Conservation (phyloP, 805 yeast genomes). For the Sungouiella thailandica region DNA sequence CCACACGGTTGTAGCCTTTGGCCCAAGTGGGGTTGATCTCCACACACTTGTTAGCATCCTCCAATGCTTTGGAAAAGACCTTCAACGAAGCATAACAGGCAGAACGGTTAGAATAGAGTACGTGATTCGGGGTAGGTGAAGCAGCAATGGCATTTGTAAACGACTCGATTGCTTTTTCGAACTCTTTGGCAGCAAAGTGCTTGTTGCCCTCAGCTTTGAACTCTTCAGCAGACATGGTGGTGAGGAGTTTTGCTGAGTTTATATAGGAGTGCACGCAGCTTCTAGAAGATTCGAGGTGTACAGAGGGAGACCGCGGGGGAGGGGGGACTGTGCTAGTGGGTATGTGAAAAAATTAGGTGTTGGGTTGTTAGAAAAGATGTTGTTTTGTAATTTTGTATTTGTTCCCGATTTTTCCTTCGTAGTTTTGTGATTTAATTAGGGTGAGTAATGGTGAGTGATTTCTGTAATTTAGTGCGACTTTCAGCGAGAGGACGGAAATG, state of each 20-base stretch:
- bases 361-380: too few relatives aligned
- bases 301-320: not conserved
- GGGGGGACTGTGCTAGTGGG: not conserved
- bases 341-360: too few relatives aligned
- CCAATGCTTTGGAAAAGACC: conserved; percentile 67
- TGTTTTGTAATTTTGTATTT: too few relatives aligned
- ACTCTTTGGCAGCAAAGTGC: conserved; percentile 86
- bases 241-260: conserved; percentile 1
- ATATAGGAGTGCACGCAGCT: conserved; percentile 4
- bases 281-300: conserved; percentile 16
- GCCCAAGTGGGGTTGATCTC: conserved; percentile 86
- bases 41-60: conserved; percentile 82
- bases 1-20: conserved; percentile 91
- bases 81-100: conserved; percentile 82
- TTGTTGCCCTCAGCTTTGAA: conserved; percentile 90
- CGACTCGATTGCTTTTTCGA: conserved; percentile 67
- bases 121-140: conserved; percentile 82
- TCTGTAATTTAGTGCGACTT: too few relatives aligned
- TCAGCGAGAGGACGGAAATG: too few relatives aligned
- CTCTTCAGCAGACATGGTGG: conserved; percentile 59
- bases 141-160: conserved; percentile 87
- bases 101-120: conserved; percentile 88
- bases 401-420: too few relatives aligned
- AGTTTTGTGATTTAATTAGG: too few relatives aligned
- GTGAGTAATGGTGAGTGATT: too few relatives aligned